Evolutionary conservation across 2,329 filamentous ascomycete genomes (phyloP).

Genomic region (Claviceps africana): DNA sequence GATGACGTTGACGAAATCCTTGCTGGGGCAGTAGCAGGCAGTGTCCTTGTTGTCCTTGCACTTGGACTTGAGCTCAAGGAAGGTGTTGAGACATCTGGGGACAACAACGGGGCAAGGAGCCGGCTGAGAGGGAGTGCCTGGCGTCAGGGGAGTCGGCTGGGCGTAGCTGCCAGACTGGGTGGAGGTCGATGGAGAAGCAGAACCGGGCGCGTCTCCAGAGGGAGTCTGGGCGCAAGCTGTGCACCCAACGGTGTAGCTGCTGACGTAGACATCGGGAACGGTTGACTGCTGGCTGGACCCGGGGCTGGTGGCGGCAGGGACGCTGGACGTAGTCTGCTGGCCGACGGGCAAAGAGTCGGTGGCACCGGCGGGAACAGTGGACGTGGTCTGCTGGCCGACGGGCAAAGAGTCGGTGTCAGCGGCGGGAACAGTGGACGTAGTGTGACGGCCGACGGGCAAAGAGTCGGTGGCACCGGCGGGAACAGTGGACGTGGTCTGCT

Average conservation of each 20-base stretch:
- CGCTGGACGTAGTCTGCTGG: too few relatives aligned
- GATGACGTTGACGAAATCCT: slow-evolving; percentile 62
- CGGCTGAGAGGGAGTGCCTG: slow-evolving; percentile 7
- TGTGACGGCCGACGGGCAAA: not conserved
- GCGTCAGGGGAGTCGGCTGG: slow-evolving; percentile 6
- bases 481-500: slow-evolving; percentile 4
- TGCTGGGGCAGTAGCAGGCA: slow-evolving; percentile 74
- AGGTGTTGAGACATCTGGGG: slow-evolving; percentile 84
- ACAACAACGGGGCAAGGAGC: slow-evolving; percentile 53
- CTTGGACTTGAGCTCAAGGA: slow-evolving; percentile 51
- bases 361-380: not conserved
- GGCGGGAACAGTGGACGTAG: too few relatives aligned
- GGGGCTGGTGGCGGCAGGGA: too few relatives aligned
- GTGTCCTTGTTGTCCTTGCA: slow-evolving; percentile 77
- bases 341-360: not conserved
- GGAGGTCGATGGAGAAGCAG: not conserved
- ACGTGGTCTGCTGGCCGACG: not conserved
- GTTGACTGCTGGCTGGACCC: too few relatives aligned
- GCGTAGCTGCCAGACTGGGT: slow-evolving; percentile 6
- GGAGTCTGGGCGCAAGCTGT: too few relatives aligned
- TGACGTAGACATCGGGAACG: not conserved
- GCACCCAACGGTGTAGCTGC: not conserved
- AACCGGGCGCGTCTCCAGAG: not conserved
- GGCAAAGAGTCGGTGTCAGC: too few relatives aligned
- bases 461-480: not conserved